Conservation (phyloP, 192 early-diverging fungal species). For the Gonapodya prolifera region DNA sequence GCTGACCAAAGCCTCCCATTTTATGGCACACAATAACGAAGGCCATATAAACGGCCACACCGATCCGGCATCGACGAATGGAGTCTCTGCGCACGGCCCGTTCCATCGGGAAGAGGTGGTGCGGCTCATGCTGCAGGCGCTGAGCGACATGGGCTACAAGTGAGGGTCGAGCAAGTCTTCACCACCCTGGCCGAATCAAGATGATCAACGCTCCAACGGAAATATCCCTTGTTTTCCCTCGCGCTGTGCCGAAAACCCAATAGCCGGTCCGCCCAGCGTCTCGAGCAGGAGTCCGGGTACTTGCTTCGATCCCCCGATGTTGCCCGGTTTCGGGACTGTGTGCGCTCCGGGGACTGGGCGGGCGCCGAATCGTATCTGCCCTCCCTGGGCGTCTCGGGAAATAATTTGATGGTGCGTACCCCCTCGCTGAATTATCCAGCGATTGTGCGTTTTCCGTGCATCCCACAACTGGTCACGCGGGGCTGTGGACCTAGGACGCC, state of each 20-base stretch:
- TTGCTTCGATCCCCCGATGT: slow-evolving; percentile 60
- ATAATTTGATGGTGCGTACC: slow-evolving; percentile 3
- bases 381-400: slow-evolving; percentile 27
- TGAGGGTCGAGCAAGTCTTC: slow-evolving; percentile 18
- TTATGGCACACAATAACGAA: too few relatives aligned
- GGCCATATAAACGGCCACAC: too few relatives aligned
- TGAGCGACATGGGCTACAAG: slow-evolving; percentile 68
- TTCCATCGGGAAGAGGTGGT: slow-evolving; percentile 67
- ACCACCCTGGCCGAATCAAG: background rate
- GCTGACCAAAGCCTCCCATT: too few relatives aligned
- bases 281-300: slow-evolving; percentile 72
- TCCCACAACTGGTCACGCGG: slow-evolving; percentile 1
- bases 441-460: background rate
- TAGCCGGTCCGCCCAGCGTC: slow-evolving; percentile 48
- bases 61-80: too few relatives aligned
- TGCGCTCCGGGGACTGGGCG: slow-evolving; percentile 69
- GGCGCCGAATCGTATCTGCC: slow-evolving; percentile 44
- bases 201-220: background rate
- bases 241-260: slow-evolving; percentile 2
- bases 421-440: background rate
- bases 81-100: too few relatives aligned
- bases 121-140: slow-evolving; percentile 75
- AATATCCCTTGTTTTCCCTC: background rate
- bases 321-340: slow-evolving; percentile 49
- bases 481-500: slow-evolving; percentile 17